A percentile compares a stretch with the other conserved stretches of the same genome.
phyloP scores from a whole-genome alignment of 192 early-diverging fungal species.

The Helicostylum pulchrum region DNA sequence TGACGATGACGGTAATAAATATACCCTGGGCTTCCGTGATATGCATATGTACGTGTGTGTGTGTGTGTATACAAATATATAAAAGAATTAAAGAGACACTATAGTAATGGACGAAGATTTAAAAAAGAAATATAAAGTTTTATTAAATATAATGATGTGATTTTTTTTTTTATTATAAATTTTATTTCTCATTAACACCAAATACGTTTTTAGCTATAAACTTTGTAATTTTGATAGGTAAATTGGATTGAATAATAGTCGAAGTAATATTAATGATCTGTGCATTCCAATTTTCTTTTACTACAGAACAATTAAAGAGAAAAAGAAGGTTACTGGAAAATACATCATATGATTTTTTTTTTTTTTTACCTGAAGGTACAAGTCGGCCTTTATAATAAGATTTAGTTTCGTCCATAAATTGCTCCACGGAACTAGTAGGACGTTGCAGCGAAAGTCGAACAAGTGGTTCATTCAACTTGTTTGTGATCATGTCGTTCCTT shows the following conservation, averaged over 20 bases:
- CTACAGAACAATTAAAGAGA: not conserved
- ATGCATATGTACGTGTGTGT: too few relatives aligned
- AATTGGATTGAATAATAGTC: constrained; percentile 5
- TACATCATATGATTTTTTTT: not conserved
- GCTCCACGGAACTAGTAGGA: constrained; percentile 7
- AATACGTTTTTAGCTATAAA: constrained; percentile 9
- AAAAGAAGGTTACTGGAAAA: not conserved
- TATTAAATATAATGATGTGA: too few relatives aligned
- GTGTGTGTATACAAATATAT: too few relatives aligned
- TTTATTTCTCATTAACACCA: not conserved
- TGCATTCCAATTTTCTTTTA: constrained; percentile 12
- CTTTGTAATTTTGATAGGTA: constrained; percentile 1
- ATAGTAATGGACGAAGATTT: too few relatives aligned
- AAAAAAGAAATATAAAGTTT: too few relatives aligned
- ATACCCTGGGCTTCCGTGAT: too few relatives aligned
- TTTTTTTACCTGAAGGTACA: constrained; percentile 14
- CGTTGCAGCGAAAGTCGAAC: constrained; percentile 1
- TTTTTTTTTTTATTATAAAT: too few relatives aligned
- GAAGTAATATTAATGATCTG: not conserved
- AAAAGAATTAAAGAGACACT: too few relatives aligned
- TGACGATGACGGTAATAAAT: too few relatives aligned
- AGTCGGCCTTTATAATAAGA: constrained; percentile 11
- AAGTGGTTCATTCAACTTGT: not conserved
- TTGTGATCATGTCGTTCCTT: constrained; percentile 1
- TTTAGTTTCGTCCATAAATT: constrained; percentile 10